A percentile compares a stretch with the other conserved stretches of the same genome.
These are phyloP conservation scores for Lachnellula arida DNA, from an alignment of 2,329 filamentous ascomycete genomes.

Conservation along the genomic window DNA sequence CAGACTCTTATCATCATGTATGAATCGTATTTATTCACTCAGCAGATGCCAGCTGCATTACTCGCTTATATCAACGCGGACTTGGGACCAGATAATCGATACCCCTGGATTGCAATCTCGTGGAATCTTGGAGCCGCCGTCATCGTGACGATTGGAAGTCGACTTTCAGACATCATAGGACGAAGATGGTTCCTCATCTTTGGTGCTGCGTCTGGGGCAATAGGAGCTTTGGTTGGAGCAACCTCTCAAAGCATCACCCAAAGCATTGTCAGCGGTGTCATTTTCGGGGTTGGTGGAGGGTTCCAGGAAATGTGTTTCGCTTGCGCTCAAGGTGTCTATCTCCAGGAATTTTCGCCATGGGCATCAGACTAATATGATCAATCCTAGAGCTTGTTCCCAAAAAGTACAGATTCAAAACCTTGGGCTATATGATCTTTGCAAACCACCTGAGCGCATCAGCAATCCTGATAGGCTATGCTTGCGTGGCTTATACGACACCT, in stretches of 20 bases:
- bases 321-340: constrained; percentile 7
- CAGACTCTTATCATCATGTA: neutral
- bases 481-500: constrained; percentile 27
- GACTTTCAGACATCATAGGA: constrained; percentile 39
- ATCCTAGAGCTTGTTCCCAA: no score
- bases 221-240: constrained; percentile 37
- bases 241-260: constrained; percentile 36
- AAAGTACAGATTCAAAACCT: no score
- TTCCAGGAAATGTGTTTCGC: constrained; percentile 37
- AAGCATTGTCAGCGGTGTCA: constrained; percentile 38
- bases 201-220: constrained; percentile 32
- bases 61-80: constrained; percentile 10
- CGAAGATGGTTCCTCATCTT: constrained; percentile 36
- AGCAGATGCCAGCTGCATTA: constrained; percentile 4
- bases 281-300: constrained; percentile 38
- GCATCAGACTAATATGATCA: constrained; percentile 17
- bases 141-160: constrained; percentile 33
- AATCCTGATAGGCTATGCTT: constrained; percentile 31
- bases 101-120: constrained; percentile 33
- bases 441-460: no score
- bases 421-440: no score
- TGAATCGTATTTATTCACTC: constrained; percentile 8
- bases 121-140: constrained; percentile 33
- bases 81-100: constrained; percentile 4
- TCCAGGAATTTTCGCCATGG: constrained; percentile 37